Base-by-base conservation (phyloP, 768 basidiomycete genomes). In the Pleurotus cornucopiae region DNA sequence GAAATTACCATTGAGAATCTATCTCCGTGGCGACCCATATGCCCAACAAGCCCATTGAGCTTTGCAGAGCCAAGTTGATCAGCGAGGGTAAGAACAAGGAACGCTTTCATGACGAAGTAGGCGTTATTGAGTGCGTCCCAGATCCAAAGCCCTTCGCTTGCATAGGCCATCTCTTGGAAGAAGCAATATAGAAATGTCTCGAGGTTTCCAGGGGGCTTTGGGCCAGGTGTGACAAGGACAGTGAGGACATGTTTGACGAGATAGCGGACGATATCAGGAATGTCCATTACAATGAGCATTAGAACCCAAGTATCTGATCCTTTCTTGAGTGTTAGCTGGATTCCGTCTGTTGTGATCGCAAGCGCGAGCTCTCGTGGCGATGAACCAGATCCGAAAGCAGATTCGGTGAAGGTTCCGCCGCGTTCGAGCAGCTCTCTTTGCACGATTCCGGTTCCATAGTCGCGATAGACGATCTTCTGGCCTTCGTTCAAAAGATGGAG, bases 31-130 rank as follows among this genome's bases (percentile, higher is more conserved):
- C 65, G 58, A 25, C 60, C 70, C n/a, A 61, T 48, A 49, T 70
- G 69, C 2, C 68, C 68, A 26, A 64, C 61, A 65, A 71, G 65
- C 11, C 69, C 67, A 64, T 63, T 71, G 13, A 71, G 49, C 52
- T 73, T 73, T 11, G 71, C 69, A 12, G 69, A 71, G 2, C 71
- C 69, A 11, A 69, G 54, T 69, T 69, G 71, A 61, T 70, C 72
- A 7, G 71, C 71, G 5, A 64, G 47, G 1, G 46, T 61, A 57
- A 69, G 61, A 18, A 58, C 60, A 40, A 67, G 51, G 56, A 60
- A 61, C 2, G 60, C 60, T 6, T 60, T 55, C 20, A 57, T 20
- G 5, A 69, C 40, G 57, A 68, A 67, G 49, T 66, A 66, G 1
- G 62, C 49, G 2, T 60, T 61, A 5, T 66, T 54, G 1, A 71